A percentile compares a stretch with the other conserved stretches of the same genome.
These are phyloP conservation scores for Aspergillus sclerotialis DNA, from an alignment of 2,329 filamentous ascomycete genomes.

Conservation along the genomic window DNA sequence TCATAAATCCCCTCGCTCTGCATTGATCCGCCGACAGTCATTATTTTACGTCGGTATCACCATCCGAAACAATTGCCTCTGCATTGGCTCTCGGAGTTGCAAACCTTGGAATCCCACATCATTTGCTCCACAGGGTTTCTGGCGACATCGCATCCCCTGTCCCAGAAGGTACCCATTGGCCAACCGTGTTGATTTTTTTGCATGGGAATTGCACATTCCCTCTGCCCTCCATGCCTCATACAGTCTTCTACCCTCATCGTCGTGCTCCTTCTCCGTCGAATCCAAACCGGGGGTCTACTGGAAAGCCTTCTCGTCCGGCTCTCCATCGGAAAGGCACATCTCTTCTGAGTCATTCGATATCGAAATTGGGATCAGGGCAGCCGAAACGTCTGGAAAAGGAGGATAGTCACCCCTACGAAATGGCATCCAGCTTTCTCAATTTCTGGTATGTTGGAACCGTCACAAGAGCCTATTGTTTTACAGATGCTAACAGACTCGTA, in stretches of 20 bases:
- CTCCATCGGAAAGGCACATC: slow-evolving; percentile 29
- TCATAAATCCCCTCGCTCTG: too few species aligned
- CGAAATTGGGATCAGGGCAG: slow-evolving; percentile 26
- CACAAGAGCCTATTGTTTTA: slow-evolving; percentile 13
- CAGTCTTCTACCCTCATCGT: slow-evolving; percentile 19
- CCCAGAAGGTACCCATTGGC: slow-evolving; percentile 35
- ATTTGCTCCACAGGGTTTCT: slow-evolving; percentile 9
- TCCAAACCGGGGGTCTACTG: slow-evolving; percentile 24
- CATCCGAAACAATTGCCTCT: slow-evolving; percentile 10
- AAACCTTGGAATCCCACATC: slow-evolving; percentile 5
- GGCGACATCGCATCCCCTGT: slow-evolving; percentile 3
- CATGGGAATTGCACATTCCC: slow-evolving; percentile 2
- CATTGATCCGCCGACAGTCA: too few species aligned
- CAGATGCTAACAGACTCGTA: slow-evolving; percentile 28
- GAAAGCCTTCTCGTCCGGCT: slow-evolving; percentile 22
- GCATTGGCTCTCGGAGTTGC: slow-evolving; percentile 10
- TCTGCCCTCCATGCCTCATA: slow-evolving; percentile 5
- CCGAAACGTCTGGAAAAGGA: slow-evolving; percentile 13
- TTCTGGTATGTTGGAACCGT: slow-evolving; percentile 33
- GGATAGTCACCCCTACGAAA: slow-evolving; percentile 27
- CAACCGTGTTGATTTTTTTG: too few species aligned
- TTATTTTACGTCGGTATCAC: neutral
- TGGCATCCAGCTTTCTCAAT: slow-evolving; percentile 40
- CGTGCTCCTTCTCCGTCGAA: slow-evolving; percentile 26
- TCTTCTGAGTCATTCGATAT: slow-evolving; percentile 21